Percentiles rank a stretch among this genome's conserved stretches.
These are phyloP conservation scores for Amaranthus palmeri DNA, from an alignment of 148 eudicot genomes.

Conservation along the genomic window DNA sequence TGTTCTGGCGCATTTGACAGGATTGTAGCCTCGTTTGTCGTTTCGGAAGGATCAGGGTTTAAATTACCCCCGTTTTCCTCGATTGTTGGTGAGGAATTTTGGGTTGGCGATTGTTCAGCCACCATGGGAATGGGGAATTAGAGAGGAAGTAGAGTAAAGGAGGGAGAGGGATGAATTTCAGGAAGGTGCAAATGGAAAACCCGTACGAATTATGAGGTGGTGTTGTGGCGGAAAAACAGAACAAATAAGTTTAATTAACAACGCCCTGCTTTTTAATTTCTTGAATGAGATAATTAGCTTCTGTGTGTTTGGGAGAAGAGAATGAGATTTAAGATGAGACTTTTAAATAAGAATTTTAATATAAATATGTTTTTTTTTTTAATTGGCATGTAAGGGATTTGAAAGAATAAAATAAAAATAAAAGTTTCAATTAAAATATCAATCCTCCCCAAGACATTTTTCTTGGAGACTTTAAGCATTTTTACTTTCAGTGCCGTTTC, in stretches of 20 bases:
- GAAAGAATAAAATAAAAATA: no score
- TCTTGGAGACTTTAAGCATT: no score
- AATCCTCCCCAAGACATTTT: no score
- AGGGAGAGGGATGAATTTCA: neutral
- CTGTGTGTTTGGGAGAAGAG: no score
- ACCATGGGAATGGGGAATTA: neutral
- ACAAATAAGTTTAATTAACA: slow-evolving; percentile 5
- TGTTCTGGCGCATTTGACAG: slow-evolving; percentile 33
- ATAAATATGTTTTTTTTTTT: no score
- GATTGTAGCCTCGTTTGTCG: slow-evolving; percentile 43
- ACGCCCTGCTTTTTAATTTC: no score
- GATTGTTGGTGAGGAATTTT: slow-evolving; percentile 6
- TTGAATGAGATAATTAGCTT: no score
- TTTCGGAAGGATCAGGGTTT: slow-evolving; percentile 23
- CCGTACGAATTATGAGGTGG: neutral
- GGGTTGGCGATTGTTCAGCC: slow-evolving; percentile 29
- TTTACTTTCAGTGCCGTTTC: no score
- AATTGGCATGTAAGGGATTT: no score
- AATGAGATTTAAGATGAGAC: no score
- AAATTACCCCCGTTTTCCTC: slow-evolving; percentile 14
- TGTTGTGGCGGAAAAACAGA: slow-evolving; percentile 11
- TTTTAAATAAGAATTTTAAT: no score
- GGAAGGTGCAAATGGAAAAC: neutral
- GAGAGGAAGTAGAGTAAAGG: neutral
- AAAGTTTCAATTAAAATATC: no score